These are phyloP conservation scores for Rhytidhysteron rufulum DNA, from an alignment of 2,329 filamentous ascomycete species.

Conservation along the genomic window DNA sequence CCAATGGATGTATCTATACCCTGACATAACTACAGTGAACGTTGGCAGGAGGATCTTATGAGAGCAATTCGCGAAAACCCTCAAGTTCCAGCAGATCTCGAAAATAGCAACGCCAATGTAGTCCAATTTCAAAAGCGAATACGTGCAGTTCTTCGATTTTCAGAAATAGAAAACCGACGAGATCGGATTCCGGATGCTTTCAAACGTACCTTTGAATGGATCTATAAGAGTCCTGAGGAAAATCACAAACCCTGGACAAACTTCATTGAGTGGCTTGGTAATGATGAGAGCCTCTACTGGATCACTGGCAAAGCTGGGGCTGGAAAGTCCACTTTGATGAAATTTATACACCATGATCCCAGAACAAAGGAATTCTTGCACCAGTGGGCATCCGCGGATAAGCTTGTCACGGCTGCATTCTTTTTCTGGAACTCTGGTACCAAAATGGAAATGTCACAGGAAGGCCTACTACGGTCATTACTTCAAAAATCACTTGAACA, in stretches of 20 bases:
- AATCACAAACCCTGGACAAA: conserved; percentile 3
- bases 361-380: conserved; percentile 1
- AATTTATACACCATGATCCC: conserved; percentile 12
- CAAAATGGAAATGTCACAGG: conserved; percentile 4
- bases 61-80: too few relatives aligned
- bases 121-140: too few relatives aligned
- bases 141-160: too few relatives aligned
- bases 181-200: conserved; percentile 5
- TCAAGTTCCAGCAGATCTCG: too few relatives aligned
- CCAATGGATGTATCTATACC: too few relatives aligned
- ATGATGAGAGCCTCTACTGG: conserved; percentile 19
- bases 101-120: too few relatives aligned
- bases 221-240: conserved; percentile 1
- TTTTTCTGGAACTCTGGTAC: conserved; percentile 4
- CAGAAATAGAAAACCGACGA: conserved; percentile 3
- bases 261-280: conserved; percentile 13
- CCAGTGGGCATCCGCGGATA: not conserved
- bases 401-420: not conserved
- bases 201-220: conserved; percentile 9
- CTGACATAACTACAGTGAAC: too few relatives aligned
- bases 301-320: conserved; percentile 45
- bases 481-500: conserved; percentile 3
- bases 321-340: conserved; percentile 48
- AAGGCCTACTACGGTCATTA: conserved; percentile 7
- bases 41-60: too few relatives aligned